These are phyloP conservation scores for Paramecium pentaurelia DNA, from an alignment of 73 alveolate species.

Conservation along the genomic window DNA sequence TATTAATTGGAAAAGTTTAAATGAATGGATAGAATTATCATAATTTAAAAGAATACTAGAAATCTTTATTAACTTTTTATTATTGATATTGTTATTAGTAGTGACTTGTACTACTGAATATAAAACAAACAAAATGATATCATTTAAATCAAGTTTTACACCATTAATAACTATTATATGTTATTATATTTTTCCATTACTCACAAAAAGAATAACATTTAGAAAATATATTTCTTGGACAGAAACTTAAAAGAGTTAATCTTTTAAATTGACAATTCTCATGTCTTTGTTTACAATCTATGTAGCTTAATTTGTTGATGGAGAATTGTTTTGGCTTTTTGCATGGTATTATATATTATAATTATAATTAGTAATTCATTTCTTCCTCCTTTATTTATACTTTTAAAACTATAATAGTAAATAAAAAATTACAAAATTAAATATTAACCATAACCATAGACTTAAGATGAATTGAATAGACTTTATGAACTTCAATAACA, in stretches of 20 bases:
- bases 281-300: not conserved
- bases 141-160: not conserved
- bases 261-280: not conserved
- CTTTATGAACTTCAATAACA: not conserved
- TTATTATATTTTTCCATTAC: not conserved
- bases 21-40: not conserved
- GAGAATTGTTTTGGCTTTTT: not conserved
- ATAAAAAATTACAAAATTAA: not conserved
- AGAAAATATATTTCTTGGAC: constrained; percentile 36
- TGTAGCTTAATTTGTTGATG: not conserved
- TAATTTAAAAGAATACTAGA: not conserved
- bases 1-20: not conserved
- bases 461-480: not conserved
- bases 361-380: not conserved
- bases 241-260: not conserved
- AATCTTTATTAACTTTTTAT: not conserved
- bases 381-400: not conserved
- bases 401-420: not conserved
- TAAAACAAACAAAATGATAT: not conserved
- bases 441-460: not conserved
- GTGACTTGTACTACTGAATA: not conserved
- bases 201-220: not conserved
- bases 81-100: not conserved
- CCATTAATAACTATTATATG: not conserved
- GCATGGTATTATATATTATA: not conserved